These are phyloP conservation scores for Ogataea wickerhamii DNA, from an alignment of 805 yeast genomes.

Conservation along the genomic window DNA sequence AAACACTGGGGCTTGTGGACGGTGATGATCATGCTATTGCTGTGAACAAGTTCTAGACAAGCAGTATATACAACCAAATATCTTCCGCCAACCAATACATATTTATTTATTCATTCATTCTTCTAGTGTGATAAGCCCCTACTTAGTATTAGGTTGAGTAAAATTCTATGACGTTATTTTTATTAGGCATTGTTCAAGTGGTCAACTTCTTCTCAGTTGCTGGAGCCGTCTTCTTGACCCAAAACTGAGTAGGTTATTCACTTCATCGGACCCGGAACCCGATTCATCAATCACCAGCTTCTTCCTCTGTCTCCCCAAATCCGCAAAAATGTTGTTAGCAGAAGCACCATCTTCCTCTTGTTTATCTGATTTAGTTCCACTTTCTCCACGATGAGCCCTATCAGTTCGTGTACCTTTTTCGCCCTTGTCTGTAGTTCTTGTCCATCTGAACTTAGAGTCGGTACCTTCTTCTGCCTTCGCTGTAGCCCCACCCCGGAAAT, in stretches of 20 bases:
- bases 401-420: neutral
- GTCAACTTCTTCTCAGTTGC: conserved; percentile 12
- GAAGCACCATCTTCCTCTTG: neutral
- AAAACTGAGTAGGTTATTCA: conserved; percentile 26
- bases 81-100: too few species aligned
- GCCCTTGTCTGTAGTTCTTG: neutral
- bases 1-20: conserved; percentile 35
- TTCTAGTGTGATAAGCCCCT: neutral
- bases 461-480: neutral
- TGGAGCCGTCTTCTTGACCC: conserved; percentile 23
- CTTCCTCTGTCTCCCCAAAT: conserved; percentile 29
- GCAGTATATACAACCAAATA: too few species aligned
- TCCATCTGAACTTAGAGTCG: conserved; percentile 1
- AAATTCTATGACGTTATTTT: too few species aligned
- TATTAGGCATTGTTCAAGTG: too few species aligned
- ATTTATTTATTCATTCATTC: neutral
- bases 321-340: conserved; percentile 20
- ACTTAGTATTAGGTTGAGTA: too few species aligned
- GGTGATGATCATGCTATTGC: conserved; percentile 34
- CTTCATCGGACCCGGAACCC: conserved; percentile 25
- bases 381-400: conserved; percentile 4
- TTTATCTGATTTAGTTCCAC: neutral
- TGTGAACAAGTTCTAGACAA: conserved; percentile 23
- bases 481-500: neutral
- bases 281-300: conserved; percentile 23